Evolutionary conservation across 2,329 filamentous ascomycete genomes (phyloP), one percentile per base, ranked within the genome.

Genomic region (Hortaea werneckii): DNA sequence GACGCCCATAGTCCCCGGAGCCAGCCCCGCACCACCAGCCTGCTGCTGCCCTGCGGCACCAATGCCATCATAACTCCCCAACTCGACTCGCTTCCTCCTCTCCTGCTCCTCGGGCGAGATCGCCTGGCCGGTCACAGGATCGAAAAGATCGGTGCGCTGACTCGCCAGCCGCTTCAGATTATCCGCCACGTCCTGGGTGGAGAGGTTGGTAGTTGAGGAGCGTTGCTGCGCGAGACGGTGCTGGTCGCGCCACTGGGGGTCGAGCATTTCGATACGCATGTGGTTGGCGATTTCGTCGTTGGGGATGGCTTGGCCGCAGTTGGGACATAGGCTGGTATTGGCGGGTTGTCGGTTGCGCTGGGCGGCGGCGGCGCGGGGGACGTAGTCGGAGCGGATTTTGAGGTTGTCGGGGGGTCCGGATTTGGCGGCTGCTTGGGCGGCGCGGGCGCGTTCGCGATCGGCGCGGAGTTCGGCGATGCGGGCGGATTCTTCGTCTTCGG

Each of bases 221-320:
- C 90, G 83, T 9, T 85, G 80, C 40, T 95, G 87, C 11, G 86
- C 81, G 9, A 50, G 94, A 47, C 86, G 85, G 56, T 88, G 87
- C 64, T 96, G 89, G 63, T 95, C 89, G 64, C 94, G 94, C 89
- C 90, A 96, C 48, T 85, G 79, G 0, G 90, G 90, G 63, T 96
- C 90, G 48, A 95, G 77, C 40, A 95, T 76, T 67, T 96, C 90
- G 62, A 96, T 95, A 66, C 86, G 80, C 79, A 96, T 90, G 62
- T 96, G 90, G 53, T 90, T 82, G 49, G 92, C 86, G 54, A 95
- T 77, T 68, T 96, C 90, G 57, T 84, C 80, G 58, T 86, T 79
- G 6, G 88, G 87, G 49, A 95, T 88, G 55, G 86, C 81, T 68
- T 94, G 87, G 57, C 86, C 84, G 74, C 92, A 96, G 67, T 95